A percentile compares a stretch with the other conserved stretches of the same genome.
phyloP scores from a whole-genome alignment of 2,329 filamentous ascomycete genomes.

The Aspergillus ustus region DNA sequence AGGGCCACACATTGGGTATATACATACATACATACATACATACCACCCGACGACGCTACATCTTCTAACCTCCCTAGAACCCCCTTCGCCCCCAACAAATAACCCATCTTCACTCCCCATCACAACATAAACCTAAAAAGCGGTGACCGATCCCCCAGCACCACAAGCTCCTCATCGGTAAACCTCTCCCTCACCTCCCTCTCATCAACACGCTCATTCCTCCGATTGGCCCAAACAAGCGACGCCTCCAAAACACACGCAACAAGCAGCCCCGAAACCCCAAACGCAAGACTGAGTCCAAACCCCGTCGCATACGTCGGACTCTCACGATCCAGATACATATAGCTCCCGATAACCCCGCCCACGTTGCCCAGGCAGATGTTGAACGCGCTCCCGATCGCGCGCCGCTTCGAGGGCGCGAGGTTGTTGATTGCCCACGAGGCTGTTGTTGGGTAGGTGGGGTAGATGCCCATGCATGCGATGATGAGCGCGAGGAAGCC shows the following conservation, averaged over 20 bases:
- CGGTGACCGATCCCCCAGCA: not conserved
- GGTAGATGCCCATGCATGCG: slow-evolving; percentile 33
- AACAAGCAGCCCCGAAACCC: slow-evolving; percentile 26
- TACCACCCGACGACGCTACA: no score
- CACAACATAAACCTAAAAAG: slow-evolving; percentile 6
- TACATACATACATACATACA: no score
- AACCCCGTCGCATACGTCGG: slow-evolving; percentile 42
- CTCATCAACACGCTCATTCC: not conserved
- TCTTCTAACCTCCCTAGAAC: no score
- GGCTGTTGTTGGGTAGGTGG: slow-evolving; percentile 47
- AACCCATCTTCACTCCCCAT: no score
- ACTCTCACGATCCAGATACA: slow-evolving; percentile 36
- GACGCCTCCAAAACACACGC: not conserved
- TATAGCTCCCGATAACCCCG: slow-evolving; percentile 43
- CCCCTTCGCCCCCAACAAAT: no score
- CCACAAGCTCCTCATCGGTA: not conserved
- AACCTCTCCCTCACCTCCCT: not conserved
- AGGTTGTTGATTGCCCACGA: slow-evolving; percentile 50
- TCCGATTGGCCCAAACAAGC: not conserved
- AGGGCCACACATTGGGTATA: no score
- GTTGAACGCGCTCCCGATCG: slow-evolving; percentile 45
- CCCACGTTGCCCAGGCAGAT: slow-evolving; percentile 40
- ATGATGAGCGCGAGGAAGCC: no score
- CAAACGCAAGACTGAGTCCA: slow-evolving; percentile 37
- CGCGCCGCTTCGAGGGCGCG: slow-evolving; percentile 45